phyloP scores from a whole-genome alignment of 208 protist species.

The Tritrichomonas foetus region DNA sequence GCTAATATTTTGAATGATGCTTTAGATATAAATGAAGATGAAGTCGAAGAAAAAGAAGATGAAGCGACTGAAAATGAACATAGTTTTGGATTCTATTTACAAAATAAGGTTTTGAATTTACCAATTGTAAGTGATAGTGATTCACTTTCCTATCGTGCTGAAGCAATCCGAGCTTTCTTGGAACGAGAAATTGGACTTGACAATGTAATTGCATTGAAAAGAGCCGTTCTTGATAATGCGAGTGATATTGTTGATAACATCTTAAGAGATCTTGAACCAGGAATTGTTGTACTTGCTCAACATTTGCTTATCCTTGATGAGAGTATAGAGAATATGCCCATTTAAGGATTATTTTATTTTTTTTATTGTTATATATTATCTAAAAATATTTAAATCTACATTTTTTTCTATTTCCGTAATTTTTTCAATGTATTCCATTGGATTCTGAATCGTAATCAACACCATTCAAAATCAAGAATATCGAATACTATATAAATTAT shows the following conservation, averaged over 20 bases:
- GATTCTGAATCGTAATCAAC: too few relatives aligned
- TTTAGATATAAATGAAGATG: background rate
- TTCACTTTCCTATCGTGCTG: background rate
- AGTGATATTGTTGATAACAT: background rate
- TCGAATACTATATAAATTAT: too few relatives aligned
- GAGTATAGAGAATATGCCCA: background rate
- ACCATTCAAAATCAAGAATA: too few relatives aligned
- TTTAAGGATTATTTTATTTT: background rate
- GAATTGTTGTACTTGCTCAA: background rate
- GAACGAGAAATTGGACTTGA: slow-evolving; percentile 10
- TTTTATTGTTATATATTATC: background rate
- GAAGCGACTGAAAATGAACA: background rate
- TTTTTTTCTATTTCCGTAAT: background rate
- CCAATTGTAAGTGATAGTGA: background rate
- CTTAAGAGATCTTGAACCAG: background rate
- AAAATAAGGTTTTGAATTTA: background rate
- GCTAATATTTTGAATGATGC: too few relatives aligned
- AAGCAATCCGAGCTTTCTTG: slow-evolving; percentile 30
- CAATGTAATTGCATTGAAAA: background rate
- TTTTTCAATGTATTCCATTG: background rate
- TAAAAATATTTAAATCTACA: background rate
- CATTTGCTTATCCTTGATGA: background rate
- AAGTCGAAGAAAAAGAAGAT: background rate
- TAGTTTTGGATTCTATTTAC: background rate
- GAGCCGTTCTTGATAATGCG: background rate